Conservation (phyloP, 352 stramenopile genomes). For the Phytophthora syringae region DNA sequence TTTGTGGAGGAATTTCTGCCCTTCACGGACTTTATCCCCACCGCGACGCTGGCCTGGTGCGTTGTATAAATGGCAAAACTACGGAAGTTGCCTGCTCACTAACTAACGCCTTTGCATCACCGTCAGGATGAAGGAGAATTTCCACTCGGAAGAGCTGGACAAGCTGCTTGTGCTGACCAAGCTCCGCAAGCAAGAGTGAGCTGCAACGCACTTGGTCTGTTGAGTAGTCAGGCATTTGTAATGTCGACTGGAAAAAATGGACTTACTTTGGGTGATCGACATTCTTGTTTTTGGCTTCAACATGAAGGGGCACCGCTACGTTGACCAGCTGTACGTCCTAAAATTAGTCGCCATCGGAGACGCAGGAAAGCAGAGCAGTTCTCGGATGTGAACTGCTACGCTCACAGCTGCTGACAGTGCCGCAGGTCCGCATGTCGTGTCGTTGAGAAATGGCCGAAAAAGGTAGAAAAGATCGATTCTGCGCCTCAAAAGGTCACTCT, state of each 20-base stretch:
- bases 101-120: neutral
- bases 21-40: constrained; percentile 96
- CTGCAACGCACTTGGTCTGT: constrained; percentile 6
- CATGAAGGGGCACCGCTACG: constrained; percentile 21
- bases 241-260: constrained; percentile 29
- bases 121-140: constrained; percentile 68
- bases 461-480: constrained; percentile 15
- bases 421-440: constrained; percentile 11
- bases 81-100: neutral
- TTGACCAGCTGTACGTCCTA: constrained; percentile 16
- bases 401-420: constrained; percentile 11
- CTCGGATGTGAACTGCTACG: constrained; percentile 27
- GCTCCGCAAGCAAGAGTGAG: constrained; percentile 30
- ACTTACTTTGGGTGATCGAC: constrained; percentile 28
- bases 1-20: constrained; percentile 89
- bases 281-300: constrained; percentile 15
- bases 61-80: constrained; percentile 3
- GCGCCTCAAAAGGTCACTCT: constrained; percentile 22
- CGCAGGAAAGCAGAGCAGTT: constrained; percentile 30
- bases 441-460: constrained; percentile 22
- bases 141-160: constrained; percentile 45
- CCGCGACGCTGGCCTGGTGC: constrained; percentile 93
- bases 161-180: constrained; percentile 32
- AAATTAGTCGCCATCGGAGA: constrained; percentile 19
- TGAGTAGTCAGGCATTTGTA: constrained; percentile 12